phyloP scores from a whole-genome alignment of 2,329 filamentous ascomycete genomes.

The Exophiala oligosperma region DNA sequence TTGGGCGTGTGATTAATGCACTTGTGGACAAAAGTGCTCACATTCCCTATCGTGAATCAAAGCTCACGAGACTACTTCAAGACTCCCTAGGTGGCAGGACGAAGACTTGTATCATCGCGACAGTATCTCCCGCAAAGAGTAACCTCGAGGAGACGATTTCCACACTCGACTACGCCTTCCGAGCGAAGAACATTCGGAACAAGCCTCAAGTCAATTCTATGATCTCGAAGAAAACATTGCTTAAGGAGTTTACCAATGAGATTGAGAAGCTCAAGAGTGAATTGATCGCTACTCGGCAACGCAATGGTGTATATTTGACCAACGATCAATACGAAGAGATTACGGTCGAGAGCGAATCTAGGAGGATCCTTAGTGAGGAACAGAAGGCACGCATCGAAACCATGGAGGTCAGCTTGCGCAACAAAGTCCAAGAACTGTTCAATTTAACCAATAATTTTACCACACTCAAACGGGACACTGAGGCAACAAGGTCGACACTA shows the following conservation, averaged over 20 bases:
- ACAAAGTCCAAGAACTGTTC: slow-evolving; percentile 92
- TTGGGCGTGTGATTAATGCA: slow-evolving; percentile 96
- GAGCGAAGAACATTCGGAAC: slow-evolving; percentile 97
- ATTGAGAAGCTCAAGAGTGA: slow-evolving; percentile 95
- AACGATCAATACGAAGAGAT: slow-evolving; percentile 89
- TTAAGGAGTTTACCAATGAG: slow-evolving; percentile 85
- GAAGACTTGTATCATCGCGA: slow-evolving; percentile 98
- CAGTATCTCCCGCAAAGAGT: slow-evolving; percentile 88
- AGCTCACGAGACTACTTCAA: slow-evolving; percentile 90
- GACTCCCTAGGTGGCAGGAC: slow-evolving; percentile 94
- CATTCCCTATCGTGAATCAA: slow-evolving; percentile 92
- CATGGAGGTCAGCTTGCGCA: slow-evolving; percentile 83
- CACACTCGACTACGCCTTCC: slow-evolving; percentile 94
- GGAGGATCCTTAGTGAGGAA: slow-evolving; percentile 87
- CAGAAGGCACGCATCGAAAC: slow-evolving; percentile 90
- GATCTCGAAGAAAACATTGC: slow-evolving; percentile 87
- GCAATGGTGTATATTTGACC: slow-evolving; percentile 92
- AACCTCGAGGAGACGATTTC: slow-evolving; percentile 98
- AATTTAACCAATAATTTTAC: slow-evolving; percentile 83
- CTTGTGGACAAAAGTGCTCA: slow-evolving; percentile 86
- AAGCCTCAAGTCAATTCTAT: slow-evolving; percentile 93
- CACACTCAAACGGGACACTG: slow-evolving; percentile 84
- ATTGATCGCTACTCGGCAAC: slow-evolving; percentile 84
- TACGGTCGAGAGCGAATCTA: slow-evolving; percentile 86
- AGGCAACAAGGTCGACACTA: slow-evolving; percentile 68